Evolutionary conservation across 306 rosid genomes (phyloP).

Genomic region (Vigna unguiculata): DNA sequence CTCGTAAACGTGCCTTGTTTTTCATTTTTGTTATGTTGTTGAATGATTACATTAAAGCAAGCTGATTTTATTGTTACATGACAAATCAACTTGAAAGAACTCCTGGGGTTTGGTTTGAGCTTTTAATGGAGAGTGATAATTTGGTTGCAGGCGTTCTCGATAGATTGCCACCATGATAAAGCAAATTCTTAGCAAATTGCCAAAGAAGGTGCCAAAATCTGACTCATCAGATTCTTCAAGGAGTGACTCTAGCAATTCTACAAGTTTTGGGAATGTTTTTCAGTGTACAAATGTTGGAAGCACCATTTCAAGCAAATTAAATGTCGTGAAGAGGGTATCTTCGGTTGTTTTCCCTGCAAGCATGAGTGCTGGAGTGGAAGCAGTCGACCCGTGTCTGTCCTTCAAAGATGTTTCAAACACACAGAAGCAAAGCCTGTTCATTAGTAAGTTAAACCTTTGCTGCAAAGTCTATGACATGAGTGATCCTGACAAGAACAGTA

Average conservation of each 20-base stretch:
- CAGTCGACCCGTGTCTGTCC: constrained; percentile 83
- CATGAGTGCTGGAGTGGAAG: constrained; percentile 75
- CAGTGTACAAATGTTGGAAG: constrained; percentile 96
- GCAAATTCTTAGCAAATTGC: constrained; percentile 90
- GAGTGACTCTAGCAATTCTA: constrained; percentile 70
- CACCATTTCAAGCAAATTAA: constrained; percentile 91
- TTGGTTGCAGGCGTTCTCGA: constrained; percentile 51
- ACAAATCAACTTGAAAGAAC: constrained; percentile 24
- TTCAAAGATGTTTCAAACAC: constrained; percentile 93
- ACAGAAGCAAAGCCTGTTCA: constrained; percentile 84
- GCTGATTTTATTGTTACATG: constrained; percentile 31
- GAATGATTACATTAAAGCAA: background rate
- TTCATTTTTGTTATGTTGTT: constrained; percentile 6
- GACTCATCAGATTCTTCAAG: constrained; percentile 70
- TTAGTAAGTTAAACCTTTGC: constrained; percentile 92
- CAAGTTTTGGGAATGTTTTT: constrained; percentile 80
- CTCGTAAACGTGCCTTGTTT: constrained; percentile 8
- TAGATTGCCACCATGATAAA: constrained; percentile 76
- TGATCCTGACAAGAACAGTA: constrained; percentile 64
- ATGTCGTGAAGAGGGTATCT: constrained; percentile 94
- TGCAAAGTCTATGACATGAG: constrained; percentile 72
- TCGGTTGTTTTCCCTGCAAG: constrained; percentile 97
- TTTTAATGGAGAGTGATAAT: constrained; percentile 34
- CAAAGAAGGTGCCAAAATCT: constrained; percentile 79
- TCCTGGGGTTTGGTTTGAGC: background rate